These are phyloP conservation scores for Monilinia fructigena DNA, from an alignment of 2,329 filamentous ascomycete species.

Conservation along the genomic window DNA sequence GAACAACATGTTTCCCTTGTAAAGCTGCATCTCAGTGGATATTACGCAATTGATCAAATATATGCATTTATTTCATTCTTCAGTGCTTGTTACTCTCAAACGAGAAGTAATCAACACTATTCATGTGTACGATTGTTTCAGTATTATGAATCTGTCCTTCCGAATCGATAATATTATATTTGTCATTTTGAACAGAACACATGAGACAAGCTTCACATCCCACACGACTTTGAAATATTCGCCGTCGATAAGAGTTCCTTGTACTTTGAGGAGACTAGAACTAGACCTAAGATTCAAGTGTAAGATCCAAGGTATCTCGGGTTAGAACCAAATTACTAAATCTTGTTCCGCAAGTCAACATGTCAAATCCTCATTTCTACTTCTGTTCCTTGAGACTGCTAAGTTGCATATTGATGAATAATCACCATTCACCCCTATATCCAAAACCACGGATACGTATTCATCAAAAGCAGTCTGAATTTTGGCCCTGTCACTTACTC, in stretches of 20 bases:
- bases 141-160: background rate
- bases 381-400: background rate
- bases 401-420: background rate
- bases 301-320: no score
- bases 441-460: background rate
- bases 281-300: background rate
- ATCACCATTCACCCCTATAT: background rate
- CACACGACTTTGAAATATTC: background rate
- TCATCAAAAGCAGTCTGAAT: background rate
- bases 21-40: background rate
- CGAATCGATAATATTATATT: background rate
- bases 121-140: background rate
- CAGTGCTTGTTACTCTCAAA: background rate
- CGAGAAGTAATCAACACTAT: background rate
- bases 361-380: background rate
- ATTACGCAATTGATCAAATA: background rate
- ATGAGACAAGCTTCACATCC: background rate
- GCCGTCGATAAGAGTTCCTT: background rate
- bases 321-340: background rate
- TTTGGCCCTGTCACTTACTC: no score
- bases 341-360: background rate
- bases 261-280: background rate
- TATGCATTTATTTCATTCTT: background rate
- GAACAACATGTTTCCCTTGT: background rate
- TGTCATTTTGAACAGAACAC: background rate